These are phyloP conservation scores for Xerophyta viscosa DNA, from an alignment of 106 monocot genomes.

Conservation along the genomic window DNA sequence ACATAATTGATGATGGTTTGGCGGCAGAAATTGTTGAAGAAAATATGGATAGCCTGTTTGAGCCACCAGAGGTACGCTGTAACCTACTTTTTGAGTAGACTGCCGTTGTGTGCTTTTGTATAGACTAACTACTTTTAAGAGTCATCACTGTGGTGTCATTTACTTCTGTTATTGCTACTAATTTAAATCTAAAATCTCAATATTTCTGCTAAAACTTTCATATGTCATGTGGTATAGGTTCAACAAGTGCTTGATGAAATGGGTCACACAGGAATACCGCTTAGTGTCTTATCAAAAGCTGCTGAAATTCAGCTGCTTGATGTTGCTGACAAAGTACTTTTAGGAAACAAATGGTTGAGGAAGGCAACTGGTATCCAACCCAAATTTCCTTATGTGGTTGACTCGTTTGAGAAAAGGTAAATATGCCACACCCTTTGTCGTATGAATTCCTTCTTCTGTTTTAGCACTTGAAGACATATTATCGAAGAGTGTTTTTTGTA, in stretches of 20 bases:
- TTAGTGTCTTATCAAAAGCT: slow-evolving; percentile 80
- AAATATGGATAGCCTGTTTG: slow-evolving; percentile 61
- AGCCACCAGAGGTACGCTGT: slow-evolving; percentile 86
- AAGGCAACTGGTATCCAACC: slow-evolving; percentile 95
- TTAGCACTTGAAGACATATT: no score
- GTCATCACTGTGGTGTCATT: no score
- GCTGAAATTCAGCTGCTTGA: slow-evolving; percentile 83
- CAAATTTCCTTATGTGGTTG: slow-evolving; percentile 88
- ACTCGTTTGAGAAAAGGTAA: slow-evolving; percentile 96
- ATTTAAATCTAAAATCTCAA: background rate
- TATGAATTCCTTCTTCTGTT: no score
- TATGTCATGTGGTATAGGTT: slow-evolving; percentile 37
- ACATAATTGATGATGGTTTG: slow-evolving; percentile 66
- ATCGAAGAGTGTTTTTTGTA: no score
- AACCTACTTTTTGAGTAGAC: background rate
- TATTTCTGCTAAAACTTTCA: background rate
- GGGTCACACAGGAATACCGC: slow-evolving; percentile 64
- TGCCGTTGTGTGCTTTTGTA: background rate
- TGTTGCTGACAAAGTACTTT: slow-evolving; percentile 70
- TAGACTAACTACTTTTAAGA: no score
- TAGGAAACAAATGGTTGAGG: slow-evolving; percentile 95
- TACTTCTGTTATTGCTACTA: no score
- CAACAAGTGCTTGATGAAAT: slow-evolving; percentile 91
- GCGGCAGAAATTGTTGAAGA: slow-evolving; percentile 67
- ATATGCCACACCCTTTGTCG: background rate